Percentiles rank a stretch among this genome's conserved stretches.
phyloP scores from a whole-genome alignment of 2,329 filamentous ascomycete species.

The Hypoxylon sp. region DNA sequence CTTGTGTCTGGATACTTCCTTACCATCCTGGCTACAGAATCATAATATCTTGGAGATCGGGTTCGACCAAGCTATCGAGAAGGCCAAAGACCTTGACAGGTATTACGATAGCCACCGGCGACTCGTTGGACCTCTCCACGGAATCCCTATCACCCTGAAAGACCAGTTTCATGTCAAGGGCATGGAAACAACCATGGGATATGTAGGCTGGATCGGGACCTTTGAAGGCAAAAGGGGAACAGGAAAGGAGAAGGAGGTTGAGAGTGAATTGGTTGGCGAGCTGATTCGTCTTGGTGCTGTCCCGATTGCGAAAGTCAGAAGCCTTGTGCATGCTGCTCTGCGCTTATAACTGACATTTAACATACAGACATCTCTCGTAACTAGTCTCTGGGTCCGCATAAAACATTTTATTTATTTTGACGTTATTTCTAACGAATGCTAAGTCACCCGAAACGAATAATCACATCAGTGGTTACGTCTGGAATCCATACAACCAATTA shows the following conservation, averaged over 20 bases:
- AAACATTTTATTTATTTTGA: background rate
- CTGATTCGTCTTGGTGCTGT: conserved; percentile 17
- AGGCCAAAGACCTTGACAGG: conserved; percentile 7
- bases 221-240: conserved; percentile 13
- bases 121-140: conserved; percentile 19
- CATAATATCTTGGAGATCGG: conserved; percentile 13
- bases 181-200: conserved; percentile 27
- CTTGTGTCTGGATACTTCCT: background rate
- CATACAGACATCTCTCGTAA: conserved; percentile 5
- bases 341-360: background rate
- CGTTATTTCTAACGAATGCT: background rate
- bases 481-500: conserved; percentile 17
- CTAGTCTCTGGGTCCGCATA: conserved; percentile 5
- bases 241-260: conserved; percentile 4
- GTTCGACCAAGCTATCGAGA: conserved; percentile 12
- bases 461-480: conserved; percentile 18
- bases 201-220: conserved; percentile 26
- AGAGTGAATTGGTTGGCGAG: conserved; percentile 17
- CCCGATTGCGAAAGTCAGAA: conserved; percentile 10
- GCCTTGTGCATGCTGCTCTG: no score
- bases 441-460: conserved; percentile 24
- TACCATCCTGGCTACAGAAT: conserved; percentile 3
- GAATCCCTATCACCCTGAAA: conserved; percentile 22
- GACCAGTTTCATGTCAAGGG: conserved; percentile 29
- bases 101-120: conserved; percentile 1